These are phyloP conservation scores for Globisporangium solare DNA, from an alignment of 352 stramenopile genomes.

Conservation along the genomic window DNA sequence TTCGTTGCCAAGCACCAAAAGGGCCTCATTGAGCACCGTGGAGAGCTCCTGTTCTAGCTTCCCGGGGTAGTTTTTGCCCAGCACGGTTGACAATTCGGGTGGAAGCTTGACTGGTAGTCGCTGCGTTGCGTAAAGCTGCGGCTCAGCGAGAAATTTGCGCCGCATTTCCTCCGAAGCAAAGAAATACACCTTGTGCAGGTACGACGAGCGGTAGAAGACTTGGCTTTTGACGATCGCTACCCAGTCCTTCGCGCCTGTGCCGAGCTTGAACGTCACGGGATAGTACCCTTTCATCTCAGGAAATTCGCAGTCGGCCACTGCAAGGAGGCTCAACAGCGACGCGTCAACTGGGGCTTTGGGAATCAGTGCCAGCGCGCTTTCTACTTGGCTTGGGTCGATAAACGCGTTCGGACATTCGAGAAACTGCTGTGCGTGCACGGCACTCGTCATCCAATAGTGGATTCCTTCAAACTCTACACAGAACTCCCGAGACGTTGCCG, in stretches of 20 bases:
- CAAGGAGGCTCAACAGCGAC: conserved; percentile 60
- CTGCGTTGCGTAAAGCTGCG: conserved; percentile 31
- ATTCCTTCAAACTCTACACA: conserved; percentile 38
- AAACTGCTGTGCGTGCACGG: conserved; percentile 33
- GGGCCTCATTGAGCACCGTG: conserved; percentile 50
- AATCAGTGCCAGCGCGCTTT: conserved; percentile 27
- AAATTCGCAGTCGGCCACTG: conserved; percentile 59
- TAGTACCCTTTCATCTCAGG: conserved; percentile 74
- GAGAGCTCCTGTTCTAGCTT: conserved; percentile 61
- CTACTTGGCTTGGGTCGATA: conserved; percentile 27
- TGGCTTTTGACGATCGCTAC: conserved; percentile 42
- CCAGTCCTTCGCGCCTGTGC: conserved; percentile 32
- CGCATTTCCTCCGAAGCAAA: conserved; percentile 48
- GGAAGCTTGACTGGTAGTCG: conserved; percentile 62
- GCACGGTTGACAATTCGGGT: conserved; percentile 30
- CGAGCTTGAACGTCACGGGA: conserved; percentile 54
- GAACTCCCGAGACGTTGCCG: conserved; percentile 20
- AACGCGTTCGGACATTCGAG: conserved; percentile 24
- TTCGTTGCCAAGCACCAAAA: conserved; percentile 44
- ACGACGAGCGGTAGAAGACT: conserved; percentile 61
- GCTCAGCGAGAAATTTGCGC: conserved; percentile 42
- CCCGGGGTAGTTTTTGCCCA: conserved; percentile 48
- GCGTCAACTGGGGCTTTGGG: conserved; percentile 38
- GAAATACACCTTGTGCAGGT: conserved; percentile 51
- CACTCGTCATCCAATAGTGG: conserved; percentile 41